Percentiles rank a stretch among this genome's conserved stretches.
These are phyloP conservation scores for Ogataea trehaloabstinens DNA, from an alignment of 805 yeast species.

Conservation along the genomic window DNA sequence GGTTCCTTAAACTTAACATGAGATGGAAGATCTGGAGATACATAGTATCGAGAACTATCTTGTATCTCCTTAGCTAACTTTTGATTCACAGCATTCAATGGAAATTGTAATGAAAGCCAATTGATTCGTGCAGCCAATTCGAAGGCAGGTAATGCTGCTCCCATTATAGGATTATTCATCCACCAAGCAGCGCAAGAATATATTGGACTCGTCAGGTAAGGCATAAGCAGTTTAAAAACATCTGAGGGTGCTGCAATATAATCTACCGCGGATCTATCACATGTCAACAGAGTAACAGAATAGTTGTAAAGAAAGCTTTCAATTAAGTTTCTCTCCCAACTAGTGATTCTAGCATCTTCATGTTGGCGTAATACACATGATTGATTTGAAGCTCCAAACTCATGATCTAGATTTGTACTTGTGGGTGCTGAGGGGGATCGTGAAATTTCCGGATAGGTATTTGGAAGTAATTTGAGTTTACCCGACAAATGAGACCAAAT, in stretches of 20 bases:
- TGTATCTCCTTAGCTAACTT: conserved; percentile 1
- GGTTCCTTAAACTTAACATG: conserved; percentile 5
- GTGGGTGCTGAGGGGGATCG: neutral
- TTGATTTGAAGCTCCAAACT: neutral
- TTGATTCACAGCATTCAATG: neutral
- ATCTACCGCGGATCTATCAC: conserved; percentile 25
- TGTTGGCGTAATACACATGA: neutral
- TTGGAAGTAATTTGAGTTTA: neutral
- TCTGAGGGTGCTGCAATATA: conserved; percentile 38
- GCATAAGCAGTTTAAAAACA: conserved; percentile 29
- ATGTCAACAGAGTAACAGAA: conserved; percentile 32
- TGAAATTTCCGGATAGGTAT: neutral
- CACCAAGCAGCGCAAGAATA: conserved; percentile 28
- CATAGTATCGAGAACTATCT: neutral
- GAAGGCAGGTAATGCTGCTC: conserved; percentile 35
- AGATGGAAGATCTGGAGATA: conserved; percentile 5
- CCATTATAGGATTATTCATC: conserved; percentile 39
- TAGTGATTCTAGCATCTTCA: conserved; percentile 1
- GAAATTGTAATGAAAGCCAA: conserved; percentile 26
- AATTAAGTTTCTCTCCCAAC: conserved; percentile 32
- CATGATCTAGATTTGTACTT: neutral
- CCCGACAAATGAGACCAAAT: neutral
- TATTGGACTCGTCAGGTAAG: conserved; percentile 31
- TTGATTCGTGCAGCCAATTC: conserved; percentile 34
- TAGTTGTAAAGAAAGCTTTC: conserved; percentile 44